Evolutionary conservation across 345 rosid genomes (phyloP), one percentile per base, ranked within the genome.

Genomic region (Toxicodendron radicans): DNA sequence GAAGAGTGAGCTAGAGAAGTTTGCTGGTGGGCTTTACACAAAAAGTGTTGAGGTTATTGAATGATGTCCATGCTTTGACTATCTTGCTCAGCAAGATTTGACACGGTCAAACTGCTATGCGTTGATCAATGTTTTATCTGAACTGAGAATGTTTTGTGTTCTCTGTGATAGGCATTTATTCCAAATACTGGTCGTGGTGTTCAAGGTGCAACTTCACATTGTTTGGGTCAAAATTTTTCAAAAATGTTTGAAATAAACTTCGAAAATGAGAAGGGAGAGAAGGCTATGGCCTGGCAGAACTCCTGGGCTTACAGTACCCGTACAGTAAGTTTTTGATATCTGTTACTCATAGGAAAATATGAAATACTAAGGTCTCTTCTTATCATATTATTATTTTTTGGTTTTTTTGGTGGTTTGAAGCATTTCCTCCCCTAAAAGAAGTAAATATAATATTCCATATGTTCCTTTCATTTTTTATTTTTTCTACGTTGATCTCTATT

Each of bases 251-350:
- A 95, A 80, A 95, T 90, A 35, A 88, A 82, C 84, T 93, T 84
- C 78, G 97, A 95, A 84, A 90, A 95, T 81, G 98, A 95, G 64
- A 93, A 90, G 80, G 93, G 96, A 61, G 97, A 91, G 85, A 93
- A 79, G 83, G 87, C 82, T 49, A 91, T 87, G 97, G 97, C 84
- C 78, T 95, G 99, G 99, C 99, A 95, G 86, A 95, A 95, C 78
- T 95, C 99, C 20, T 95, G 98, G 99, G 99, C 97, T n/a, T 95
- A 90, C 78, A 93, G 91, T 78, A 91, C 98, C 41, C 83, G 98
- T 68, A 90, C 92, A 61, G 92, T 95, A 88, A 67, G 58, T 14
- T 70, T 73, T 63, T 62, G 24, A 6, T 12, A 35, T 65, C 49
- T 45, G 11, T 58, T 52, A 38, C 56, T 69, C 66, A 24, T 56